Evolutionary conservation across 306 rosid genomes (phyloP).

Genomic region (Elaeagnus macrophylla): DNA sequence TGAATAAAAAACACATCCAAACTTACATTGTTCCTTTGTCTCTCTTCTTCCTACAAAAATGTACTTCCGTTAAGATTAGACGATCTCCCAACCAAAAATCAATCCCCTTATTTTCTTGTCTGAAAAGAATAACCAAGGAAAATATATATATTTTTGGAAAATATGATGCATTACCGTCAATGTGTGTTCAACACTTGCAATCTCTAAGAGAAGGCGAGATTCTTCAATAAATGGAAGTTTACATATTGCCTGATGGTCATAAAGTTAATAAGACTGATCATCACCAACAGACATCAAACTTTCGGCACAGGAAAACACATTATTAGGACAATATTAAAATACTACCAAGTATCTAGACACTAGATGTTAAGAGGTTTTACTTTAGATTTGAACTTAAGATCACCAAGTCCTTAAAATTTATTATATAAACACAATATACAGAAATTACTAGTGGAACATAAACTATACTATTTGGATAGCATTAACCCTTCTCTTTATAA

Average conservation of each 20-base stretch:
- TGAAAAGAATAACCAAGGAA: neutral
- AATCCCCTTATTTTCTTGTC: neutral
- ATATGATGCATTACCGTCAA: conserved; percentile 15
- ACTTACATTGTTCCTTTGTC: conserved; percentile 18
- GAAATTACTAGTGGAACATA: too few species aligned
- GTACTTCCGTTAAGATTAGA: conserved; percentile 2
- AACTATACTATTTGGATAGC: too few species aligned
- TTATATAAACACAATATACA: too few species aligned
- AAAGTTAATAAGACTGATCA: neutral
- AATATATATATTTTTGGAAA: too few species aligned
- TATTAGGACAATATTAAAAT: neutral
- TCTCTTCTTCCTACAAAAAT: conserved; percentile 21
- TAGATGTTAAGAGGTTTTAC: too few species aligned
- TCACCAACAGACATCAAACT: conserved; percentile 2
- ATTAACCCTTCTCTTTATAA: too few species aligned
- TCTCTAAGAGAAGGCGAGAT: conserved; percentile 20
- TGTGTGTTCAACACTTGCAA: conserved; percentile 21
- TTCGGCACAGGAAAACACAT: neutral
- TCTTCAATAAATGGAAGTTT: conserved; percentile 26
- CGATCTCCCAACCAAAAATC: neutral
- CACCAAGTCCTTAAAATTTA: too few species aligned
- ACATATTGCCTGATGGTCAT: conserved; percentile 17
- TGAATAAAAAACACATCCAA: conserved; percentile 13
- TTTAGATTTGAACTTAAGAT: too few species aligned
- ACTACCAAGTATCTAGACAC: neutral